Evolutionary conservation across 2,329 filamentous ascomycete genomes (phyloP).

Genomic region (Paecilomyces niveus): DNA sequence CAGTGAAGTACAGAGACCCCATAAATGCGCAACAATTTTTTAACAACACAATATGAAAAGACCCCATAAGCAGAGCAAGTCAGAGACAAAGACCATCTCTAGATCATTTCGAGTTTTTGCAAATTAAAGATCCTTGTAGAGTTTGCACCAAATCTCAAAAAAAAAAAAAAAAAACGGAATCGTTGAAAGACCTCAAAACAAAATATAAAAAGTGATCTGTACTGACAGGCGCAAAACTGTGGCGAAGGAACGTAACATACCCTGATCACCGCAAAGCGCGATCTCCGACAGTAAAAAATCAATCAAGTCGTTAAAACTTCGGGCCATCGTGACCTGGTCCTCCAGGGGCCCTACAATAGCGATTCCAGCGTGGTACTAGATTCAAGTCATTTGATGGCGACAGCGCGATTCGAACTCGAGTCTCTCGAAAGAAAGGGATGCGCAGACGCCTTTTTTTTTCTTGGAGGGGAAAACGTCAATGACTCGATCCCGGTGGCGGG

Average conservation of each 20-base stretch:
- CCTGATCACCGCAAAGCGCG: slow-evolving; percentile 51
- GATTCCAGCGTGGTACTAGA: background rate
- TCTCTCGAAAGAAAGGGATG: slow-evolving; percentile 4
- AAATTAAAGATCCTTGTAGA: background rate
- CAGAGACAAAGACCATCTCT: background rate
- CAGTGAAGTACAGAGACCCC: background rate
- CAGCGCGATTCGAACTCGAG: slow-evolving; percentile 8
- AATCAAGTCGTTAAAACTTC: slow-evolving; percentile 50
- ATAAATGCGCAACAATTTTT: background rate
- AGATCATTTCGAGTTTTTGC: background rate
- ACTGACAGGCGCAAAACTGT: too few relatives aligned
- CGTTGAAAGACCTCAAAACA: background rate
- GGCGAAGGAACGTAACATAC: slow-evolving; percentile 35
- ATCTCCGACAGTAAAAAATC: slow-evolving; percentile 53
- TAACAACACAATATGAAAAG: background rate
- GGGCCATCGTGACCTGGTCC: slow-evolving; percentile 31
- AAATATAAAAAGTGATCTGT: background rate
- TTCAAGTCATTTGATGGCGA: background rate
- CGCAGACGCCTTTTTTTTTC: background rate
- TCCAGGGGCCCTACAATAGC: background rate
- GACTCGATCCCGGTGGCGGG: background rate
- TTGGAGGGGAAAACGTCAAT: background rate
- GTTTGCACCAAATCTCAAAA: slow-evolving; percentile 6
- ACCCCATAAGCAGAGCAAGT: background rate
- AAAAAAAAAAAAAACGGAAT: slow-evolving; percentile 12